These are phyloP conservation scores for Neurospora terricola DNA, from an alignment of 495 filamentous ascomycete genomes.

Conservation along the genomic window DNA sequence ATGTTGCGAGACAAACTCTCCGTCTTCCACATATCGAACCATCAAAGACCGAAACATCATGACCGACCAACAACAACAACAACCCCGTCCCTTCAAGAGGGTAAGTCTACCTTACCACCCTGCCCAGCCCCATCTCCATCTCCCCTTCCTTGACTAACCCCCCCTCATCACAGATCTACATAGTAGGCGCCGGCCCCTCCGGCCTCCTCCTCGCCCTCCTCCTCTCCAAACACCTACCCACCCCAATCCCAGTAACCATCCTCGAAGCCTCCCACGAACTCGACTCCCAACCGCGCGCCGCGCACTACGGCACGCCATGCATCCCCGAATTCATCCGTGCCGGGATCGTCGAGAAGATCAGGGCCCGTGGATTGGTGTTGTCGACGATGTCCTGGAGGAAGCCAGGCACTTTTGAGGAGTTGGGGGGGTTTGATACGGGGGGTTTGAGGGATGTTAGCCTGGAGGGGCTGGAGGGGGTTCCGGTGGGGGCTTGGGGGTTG, in stretches of 20 bases:
- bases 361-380: constrained; percentile 36
- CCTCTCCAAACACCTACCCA: constrained; percentile 32
- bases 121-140: too few species aligned
- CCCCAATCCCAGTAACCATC: constrained; percentile 41
- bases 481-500: background rate
- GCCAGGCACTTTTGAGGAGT: constrained; percentile 9
- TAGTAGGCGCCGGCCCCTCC: constrained; percentile 50
- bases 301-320: constrained; percentile 44
- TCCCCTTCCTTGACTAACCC: background rate
- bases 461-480: background rate
- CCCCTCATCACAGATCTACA: constrained; percentile 13
- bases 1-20: background rate
- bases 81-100: background rate
- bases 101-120: background rate
- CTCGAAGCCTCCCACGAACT: constrained; percentile 42
- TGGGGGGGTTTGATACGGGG: background rate
- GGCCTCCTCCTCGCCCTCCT: constrained; percentile 48
- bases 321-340: constrained; percentile 45
- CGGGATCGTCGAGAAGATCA: constrained; percentile 45
- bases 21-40: background rate
- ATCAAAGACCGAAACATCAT: background rate
- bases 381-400: constrained; percentile 43
- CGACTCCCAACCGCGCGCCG: constrained; percentile 45
- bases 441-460: background rate
- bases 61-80: background rate